phyloP scores from a whole-genome alignment of 495 filamentous ascomycete species.

The Penicillium ochrochloron region DNA sequence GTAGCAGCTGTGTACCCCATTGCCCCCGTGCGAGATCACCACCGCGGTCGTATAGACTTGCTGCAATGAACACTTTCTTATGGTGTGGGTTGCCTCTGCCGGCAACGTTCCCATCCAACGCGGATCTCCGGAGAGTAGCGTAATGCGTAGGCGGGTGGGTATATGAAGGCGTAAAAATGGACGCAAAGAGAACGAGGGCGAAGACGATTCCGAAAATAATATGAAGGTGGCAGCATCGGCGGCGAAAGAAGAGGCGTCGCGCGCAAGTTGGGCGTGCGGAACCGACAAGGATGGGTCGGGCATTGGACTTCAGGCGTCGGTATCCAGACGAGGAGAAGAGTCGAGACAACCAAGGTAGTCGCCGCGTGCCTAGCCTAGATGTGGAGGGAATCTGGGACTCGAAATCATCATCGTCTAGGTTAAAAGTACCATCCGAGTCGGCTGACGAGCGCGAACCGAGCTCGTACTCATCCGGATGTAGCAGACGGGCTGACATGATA shows the following conservation, averaged over 20 bases:
- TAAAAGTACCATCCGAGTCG: constrained; percentile 52
- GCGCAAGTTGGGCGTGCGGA: constrained; percentile 34
- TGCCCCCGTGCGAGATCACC: constrained; percentile 62
- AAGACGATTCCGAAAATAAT: constrained; percentile 70
- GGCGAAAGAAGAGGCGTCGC: constrained; percentile 57
- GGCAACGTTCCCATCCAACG: constrained; percentile 37
- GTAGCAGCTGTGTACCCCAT: constrained; percentile 67
- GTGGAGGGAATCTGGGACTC: constrained; percentile 47
- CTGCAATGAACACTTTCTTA: constrained; percentile 77
- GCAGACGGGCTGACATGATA: constrained; percentile 48
- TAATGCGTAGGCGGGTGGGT: constrained; percentile 59
- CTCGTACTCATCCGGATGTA: constrained; percentile 54
- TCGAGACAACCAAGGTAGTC: constrained; percentile 34
- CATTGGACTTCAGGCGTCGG: constrained; percentile 36
- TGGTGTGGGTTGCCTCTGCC: constrained; percentile 66
- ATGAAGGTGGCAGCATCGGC: constrained; percentile 65
- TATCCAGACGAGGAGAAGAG: constrained; percentile 42
- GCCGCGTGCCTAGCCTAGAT: constrained; percentile 30
- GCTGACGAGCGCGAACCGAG: constrained; percentile 48
- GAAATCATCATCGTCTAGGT: constrained; percentile 55
- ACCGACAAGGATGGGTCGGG: constrained; percentile 33
- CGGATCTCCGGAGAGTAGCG: constrained; percentile 39
- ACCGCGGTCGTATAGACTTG: constrained; percentile 69
- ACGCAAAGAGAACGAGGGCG: constrained; percentile 56
- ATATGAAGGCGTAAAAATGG: constrained; percentile 64